Evolutionary conservation across 257 asterid genomes (phyloP).

Genomic region (Solanum ahanhuiri): DNA sequence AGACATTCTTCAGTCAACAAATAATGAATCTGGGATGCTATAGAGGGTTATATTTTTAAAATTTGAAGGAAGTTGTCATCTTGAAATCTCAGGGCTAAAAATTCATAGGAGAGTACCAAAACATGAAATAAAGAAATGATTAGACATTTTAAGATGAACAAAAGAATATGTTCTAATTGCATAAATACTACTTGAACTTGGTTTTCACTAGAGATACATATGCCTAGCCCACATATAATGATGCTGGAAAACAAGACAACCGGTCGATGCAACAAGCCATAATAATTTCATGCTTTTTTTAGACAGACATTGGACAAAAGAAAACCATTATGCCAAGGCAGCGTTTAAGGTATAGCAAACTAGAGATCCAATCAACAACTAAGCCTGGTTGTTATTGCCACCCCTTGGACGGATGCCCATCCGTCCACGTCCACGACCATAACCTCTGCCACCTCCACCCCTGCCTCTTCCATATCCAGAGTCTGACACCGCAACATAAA

Average conservation of each 20-base stretch:
- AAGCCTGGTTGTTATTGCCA: conserved; percentile 49
- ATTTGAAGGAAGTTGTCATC: too few species aligned
- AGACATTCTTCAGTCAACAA: background rate
- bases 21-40: background rate
- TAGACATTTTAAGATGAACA: background rate
- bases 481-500: conserved; percentile 20
- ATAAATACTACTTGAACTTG: conserved; percentile 23
- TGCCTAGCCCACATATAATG: conserved; percentile 7
- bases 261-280: conserved; percentile 1
- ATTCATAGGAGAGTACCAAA: background rate
- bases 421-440: conserved; percentile 38
- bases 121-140: background rate
- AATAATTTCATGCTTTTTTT: conserved; percentile 7
- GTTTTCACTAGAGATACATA: conserved; percentile 6
- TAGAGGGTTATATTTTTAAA: background rate
- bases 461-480: conserved; percentile 78
- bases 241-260: conserved; percentile 7
- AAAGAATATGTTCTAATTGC: background rate
- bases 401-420: conserved; percentile 42
- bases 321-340: conserved; percentile 15
- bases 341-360: conserved; percentile 1
- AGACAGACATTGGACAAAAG: conserved; percentile 1
- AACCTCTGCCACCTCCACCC: conserved; percentile 59
- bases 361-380: conserved; percentile 12
- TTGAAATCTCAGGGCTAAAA: background rate